Conservation (phyloP, 1,284 basidiomycete genomes). For the Irpex lacteus region DNA sequence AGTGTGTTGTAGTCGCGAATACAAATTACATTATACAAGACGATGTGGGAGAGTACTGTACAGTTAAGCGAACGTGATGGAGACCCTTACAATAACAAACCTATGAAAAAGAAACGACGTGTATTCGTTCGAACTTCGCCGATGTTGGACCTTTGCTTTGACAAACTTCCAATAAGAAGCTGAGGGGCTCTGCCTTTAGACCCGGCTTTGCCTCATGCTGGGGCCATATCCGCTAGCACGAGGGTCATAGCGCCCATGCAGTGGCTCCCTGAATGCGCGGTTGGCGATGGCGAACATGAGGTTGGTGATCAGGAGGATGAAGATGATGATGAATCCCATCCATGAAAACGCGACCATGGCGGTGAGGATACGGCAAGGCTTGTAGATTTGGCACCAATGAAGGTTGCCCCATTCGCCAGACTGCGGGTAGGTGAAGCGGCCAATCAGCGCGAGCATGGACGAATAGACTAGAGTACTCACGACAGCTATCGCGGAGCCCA, state of each 20-base stretch:
- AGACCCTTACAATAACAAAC: too few species aligned
- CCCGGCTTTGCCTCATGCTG: neutral
- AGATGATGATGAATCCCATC: slow-evolving; percentile 61
- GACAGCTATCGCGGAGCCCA: slow-evolving; percentile 62
- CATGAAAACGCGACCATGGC: slow-evolving; percentile 71
- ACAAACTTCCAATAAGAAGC: too few species aligned
- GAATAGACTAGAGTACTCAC: slow-evolving; percentile 37
- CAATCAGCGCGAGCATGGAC: neutral
- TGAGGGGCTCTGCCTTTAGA: neutral
- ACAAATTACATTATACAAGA: neutral
- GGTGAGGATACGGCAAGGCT: slow-evolving; percentile 60
- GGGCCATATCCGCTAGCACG: slow-evolving; percentile 21
- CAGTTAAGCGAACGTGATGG: neutral
- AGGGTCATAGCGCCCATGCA: slow-evolving; percentile 54
- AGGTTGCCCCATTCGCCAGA: slow-evolving; percentile 52
- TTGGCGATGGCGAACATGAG: slow-evolving; percentile 58
- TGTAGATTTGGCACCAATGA: slow-evolving; percentile 52
- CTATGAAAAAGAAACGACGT: too few species aligned
- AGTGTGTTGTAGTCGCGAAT: too few species aligned
- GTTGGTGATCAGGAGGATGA: slow-evolving; percentile 46
- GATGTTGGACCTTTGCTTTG: neutral
- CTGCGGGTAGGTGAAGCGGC: too few species aligned
- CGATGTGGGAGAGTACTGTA: neutral
- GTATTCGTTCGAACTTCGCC: neutral
- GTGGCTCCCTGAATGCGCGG: slow-evolving; percentile 51